Evolutionary conservation across 805 yeast genomes (phyloP).

Genomic region (Schwanniomyces sp.): DNA sequence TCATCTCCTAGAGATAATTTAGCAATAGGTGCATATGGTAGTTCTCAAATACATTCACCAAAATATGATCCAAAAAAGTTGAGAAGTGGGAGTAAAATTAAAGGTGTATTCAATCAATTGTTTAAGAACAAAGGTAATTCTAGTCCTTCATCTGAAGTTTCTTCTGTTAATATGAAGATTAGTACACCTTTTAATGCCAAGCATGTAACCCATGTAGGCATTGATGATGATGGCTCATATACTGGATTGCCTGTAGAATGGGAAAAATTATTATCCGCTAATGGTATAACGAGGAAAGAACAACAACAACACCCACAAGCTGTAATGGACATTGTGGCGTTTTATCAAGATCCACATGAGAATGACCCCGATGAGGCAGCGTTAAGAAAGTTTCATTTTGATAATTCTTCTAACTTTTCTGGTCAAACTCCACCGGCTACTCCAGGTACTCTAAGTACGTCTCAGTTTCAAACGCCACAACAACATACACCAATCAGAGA

Average conservation of each 20-base stretch:
- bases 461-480: constrained; percentile 5
- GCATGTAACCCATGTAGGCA: constrained; percentile 92
- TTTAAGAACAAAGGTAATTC: constrained; percentile 21
- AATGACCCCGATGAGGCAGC: constrained; percentile 42
- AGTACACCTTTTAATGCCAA: constrained; percentile 91
- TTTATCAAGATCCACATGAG: constrained; percentile 63
- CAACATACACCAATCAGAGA: constrained; percentile 3
- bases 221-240: constrained; percentile 82
- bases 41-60: constrained; percentile 15
- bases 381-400: constrained; percentile 41
- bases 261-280: constrained; percentile 78
- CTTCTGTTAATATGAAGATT: constrained; percentile 52
- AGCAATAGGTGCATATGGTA: constrained; percentile 15
- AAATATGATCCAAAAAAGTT: constrained; percentile 18
- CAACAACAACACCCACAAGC: constrained; percentile 93
- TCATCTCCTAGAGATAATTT: constrained; percentile 27
- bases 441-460: constrained; percentile 2
- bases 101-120: constrained; percentile 58
- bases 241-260: constrained; percentile 93
- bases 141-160: constrained; percentile 9
- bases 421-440: constrained; percentile 26
- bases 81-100: constrained; percentile 52
- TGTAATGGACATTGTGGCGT: constrained; percentile 86
- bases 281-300: constrained; percentile 86
- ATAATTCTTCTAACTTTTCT: constrained; percentile 20